Evolutionary conservation across 176 grass and related monocot genomes (phyloP), one percentile per base, ranked within the genome.

Genomic region (Bolboschoenus planiculmis): DNA sequence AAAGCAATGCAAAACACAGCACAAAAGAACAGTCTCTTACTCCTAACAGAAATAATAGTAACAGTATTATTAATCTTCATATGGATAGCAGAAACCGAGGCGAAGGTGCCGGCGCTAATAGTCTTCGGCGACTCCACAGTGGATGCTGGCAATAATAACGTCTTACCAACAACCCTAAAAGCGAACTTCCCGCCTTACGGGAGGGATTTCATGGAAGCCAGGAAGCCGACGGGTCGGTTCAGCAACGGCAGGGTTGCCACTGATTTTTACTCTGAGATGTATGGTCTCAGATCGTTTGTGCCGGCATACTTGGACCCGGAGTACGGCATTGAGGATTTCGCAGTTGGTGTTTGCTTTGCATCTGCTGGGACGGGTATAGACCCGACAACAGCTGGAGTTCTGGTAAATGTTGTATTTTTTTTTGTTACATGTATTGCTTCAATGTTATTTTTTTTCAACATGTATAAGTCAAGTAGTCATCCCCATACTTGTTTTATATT

Each of bases 61-160:
- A 18, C 39, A 34, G 1, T 77, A 77, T 20, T 82, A 50, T 29
- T 48, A n/a, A n/a, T n/a, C 24, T 65, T 31, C 14, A 63, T 7
- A 30, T 63, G 56, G 56, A 63, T 59, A 27, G 27, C 37, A 63
- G 53, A 74, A 59, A 83, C 47, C 6, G 51, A 35, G 0, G 88
- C 86, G 3, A 83, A 90, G 7, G 79, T 87, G 44, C 89, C 93
- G 29, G 87, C 92, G 1, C 39, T 94, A 50, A 79, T 91, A 63
- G 81, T 90, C 60, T 94, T 94, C 56, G 92, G 92, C 0, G 92
- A 94, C 81, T 94, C 92, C 0, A 90, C 90, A 0, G 92, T 91
- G 24, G 92, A 94, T 62, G 30, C 90, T 1, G 92, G 92, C 21
- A 94, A 94, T 60, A 94, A 94, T 86, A 90, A 94, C 56, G 64